These are phyloP conservation scores for Nicotiana sylvestris DNA, from an alignment of 257 asterid genomes.

Conservation along the genomic window DNA sequence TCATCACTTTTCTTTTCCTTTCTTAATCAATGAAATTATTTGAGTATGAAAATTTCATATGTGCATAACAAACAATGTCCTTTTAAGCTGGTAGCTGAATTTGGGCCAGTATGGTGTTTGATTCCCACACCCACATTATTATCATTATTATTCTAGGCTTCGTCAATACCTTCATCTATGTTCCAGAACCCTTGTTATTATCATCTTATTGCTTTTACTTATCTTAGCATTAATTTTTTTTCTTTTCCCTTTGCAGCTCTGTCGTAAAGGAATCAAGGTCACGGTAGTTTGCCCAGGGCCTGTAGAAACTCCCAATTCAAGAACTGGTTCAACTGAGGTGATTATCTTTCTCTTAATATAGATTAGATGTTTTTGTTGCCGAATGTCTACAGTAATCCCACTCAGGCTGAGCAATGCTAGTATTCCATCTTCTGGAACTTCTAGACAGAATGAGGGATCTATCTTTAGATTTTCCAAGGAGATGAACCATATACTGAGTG, in stretches of 20 bases:
- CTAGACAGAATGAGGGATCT: no score
- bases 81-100: constrained; percentile 3
- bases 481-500: no score
- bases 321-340: constrained; percentile 68
- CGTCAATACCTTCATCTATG: background rate
- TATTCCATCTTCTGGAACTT: background rate
- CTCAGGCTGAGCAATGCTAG: background rate
- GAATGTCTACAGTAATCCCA: background rate
- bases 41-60: background rate
- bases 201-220: background rate
- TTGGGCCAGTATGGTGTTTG: background rate
- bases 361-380: background rate
- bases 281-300: constrained; percentile 97
- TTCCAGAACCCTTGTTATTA: background rate
- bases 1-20: background rate
- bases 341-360: constrained; percentile 11
- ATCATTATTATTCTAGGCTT: background rate
- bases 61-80: background rate
- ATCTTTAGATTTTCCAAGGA: no score
- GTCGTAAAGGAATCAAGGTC: constrained; percentile 77
- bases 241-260: constrained; percentile 52
- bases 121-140: background rate
- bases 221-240: constrained; percentile 8
- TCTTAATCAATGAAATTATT: background rate
- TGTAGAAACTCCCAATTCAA: constrained; percentile 59